Evolutionary conservation across 139 green algal species (phyloP), one percentile per base, ranked within the genome.

Genomic region (Chlamydomonas applanata): DNA sequence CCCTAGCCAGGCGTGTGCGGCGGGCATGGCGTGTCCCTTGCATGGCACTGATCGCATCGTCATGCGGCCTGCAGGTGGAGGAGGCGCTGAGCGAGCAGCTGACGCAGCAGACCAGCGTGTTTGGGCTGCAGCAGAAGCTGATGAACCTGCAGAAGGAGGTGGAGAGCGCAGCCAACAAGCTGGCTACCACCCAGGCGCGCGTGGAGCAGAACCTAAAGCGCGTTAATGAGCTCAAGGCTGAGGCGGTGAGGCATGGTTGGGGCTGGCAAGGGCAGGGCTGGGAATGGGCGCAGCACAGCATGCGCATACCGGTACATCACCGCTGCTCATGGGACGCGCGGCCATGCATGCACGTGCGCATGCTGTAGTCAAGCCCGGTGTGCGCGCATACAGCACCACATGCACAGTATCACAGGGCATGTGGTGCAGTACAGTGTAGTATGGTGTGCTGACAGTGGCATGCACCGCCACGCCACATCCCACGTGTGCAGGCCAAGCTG

Each of bases 161-260:
- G 17, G 52, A 75, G 2, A 68, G 77, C 16, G 90, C 88, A 2
- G 72, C 85, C 49, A 40, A 86, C 56, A 80, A 80, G 32, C 77
- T 92, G 30, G 19, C 72, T 1, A 34, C 67, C 14, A 91, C 88
- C 0, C 79, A 92, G 74, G 60, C 69, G 1, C 82, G 88, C 4
- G 86, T 96, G 22, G 74, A 90, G 25, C 70, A 88, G 45, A 95
- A 95, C 79, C 60, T 96, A 27, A 54, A 82, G 17, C 87, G 89
- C 33, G 82, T 96, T 13, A 81, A 84, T n/a, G 77, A 91, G 45
- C 84, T 96, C 9, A 94, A 92, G 71, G 77, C 83, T 35, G 89
- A 94, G 52, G 86, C 88, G 44, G 81, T 82, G 61, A 70, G 75
- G 2, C n/a, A 46, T 32, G 49, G 56, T 16, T 63, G 56, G 24